Base-by-base conservation (phyloP, 1,139 yeast genomes). In the Meyerozyma sp. region DNA sequence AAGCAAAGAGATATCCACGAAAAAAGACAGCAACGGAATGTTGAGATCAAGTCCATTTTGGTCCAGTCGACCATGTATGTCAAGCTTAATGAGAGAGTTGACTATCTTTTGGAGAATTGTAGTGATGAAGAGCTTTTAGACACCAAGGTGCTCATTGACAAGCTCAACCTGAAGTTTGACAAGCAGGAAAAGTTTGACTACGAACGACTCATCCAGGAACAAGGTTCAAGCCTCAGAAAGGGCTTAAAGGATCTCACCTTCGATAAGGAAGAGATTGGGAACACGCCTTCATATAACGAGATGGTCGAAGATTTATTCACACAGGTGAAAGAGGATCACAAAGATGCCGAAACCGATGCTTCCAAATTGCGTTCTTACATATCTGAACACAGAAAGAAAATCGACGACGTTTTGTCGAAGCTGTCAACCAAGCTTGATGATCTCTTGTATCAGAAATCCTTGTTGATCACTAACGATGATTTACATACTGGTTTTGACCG, bases 1-100 rank as follows among this genome's bases (percentile, higher is more conserved):
- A 93, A 90, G 61, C 99, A 94, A 66, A 84, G 96, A 58, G 96
- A 91, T 56, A 93, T 94, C 51, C 98, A 93, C 61, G 97, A 91
- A 60, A 85, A 91, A 65, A 82, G 99, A 48, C 79, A 75, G 39
- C 88, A 87, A 60, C 70, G 95, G 61, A 86, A 87, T 58, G 62
- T 70, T 36, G 93, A 91, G 55, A 84, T 90, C 60, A 80, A 79
- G 49, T 81, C 86, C 28, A 73, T 91, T 43, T 81, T 84, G 53
- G 77, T 86, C 13, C 96, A 90, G 58, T 63, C 69, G 52, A 69
- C 76, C 16, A 89, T 91, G 91, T 93, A 93, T 61, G 73, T 73
- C 10, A 83, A 83, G 50, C 70, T 93, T 52, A 82, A 89, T 57
- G 70, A 66, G 45, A 73, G 97, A 40, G 90, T 90, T 11, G 90